These are phyloP conservation scores for Mucor irregularis DNA, from an alignment of 371 early-diverging fungal genomes.

Conservation along the genomic window DNA sequence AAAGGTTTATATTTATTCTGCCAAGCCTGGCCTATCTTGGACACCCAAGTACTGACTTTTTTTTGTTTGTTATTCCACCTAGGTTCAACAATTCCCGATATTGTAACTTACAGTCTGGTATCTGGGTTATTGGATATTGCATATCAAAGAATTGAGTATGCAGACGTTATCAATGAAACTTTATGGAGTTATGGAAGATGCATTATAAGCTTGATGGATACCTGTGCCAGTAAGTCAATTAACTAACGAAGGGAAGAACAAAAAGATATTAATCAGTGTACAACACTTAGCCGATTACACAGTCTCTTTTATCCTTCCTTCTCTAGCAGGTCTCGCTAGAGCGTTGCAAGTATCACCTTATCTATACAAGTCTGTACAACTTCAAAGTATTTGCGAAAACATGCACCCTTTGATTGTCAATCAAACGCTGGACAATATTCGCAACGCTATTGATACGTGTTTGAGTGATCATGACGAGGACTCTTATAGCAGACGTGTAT, in stretches of 20 bases:
- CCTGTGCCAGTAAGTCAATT: slow-evolving; percentile 7
- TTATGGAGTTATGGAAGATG: slow-evolving; percentile 33
- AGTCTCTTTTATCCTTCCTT: slow-evolving; percentile 57
- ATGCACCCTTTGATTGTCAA: slow-evolving; percentile 48
- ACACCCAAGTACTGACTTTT: too few species aligned
- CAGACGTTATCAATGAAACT: slow-evolving; percentile 35
- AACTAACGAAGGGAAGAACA: neutral
- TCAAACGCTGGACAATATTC: slow-evolving; percentile 41
- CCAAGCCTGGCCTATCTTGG: too few species aligned
- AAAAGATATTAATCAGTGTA: neutral
- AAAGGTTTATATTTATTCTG: slow-evolving; percentile 42
- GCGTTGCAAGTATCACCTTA: slow-evolving; percentile 55
- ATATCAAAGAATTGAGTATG: slow-evolving; percentile 29
- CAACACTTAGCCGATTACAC: slow-evolving; percentile 20
- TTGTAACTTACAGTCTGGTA: slow-evolving; percentile 40
- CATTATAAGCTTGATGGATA: slow-evolving; percentile 15
- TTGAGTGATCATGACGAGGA: slow-evolving; percentile 22
- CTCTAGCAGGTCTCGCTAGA: slow-evolving; percentile 57
- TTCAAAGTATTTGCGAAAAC: slow-evolving; percentile 43
- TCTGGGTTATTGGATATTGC: slow-evolving; percentile 54
- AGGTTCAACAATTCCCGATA: slow-evolving; percentile 39
- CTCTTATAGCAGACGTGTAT: slow-evolving; percentile 22
- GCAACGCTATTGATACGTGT: slow-evolving; percentile 39
- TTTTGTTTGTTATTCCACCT: too few species aligned
- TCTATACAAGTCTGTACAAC: slow-evolving; percentile 37